These are phyloP conservation scores for Endothia cerciana DNA, from an alignment of 2,329 filamentous ascomycete species.

Conservation along the genomic window DNA sequence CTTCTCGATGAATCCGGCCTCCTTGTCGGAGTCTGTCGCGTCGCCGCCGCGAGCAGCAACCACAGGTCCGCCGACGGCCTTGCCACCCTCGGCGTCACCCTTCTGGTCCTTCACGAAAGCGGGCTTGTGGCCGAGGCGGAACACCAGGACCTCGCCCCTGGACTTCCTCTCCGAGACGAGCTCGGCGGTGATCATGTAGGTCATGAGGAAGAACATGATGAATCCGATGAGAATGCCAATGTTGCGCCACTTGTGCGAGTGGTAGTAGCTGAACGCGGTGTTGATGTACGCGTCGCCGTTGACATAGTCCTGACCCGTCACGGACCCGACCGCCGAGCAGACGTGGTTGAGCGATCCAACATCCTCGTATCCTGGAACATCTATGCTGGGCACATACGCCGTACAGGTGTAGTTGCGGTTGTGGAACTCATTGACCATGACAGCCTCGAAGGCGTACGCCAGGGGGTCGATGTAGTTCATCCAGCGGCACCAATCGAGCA, in stretches of 20 bases:
- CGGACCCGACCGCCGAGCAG: conserved; percentile 64
- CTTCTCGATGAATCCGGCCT: conserved; percentile 32
- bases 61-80: conserved; percentile 51
- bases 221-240: conserved; percentile 71
- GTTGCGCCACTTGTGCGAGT: conserved; percentile 69
- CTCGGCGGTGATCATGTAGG: conserved; percentile 69
- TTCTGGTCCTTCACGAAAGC: conserved; percentile 63
- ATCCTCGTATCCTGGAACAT: conserved; percentile 42
- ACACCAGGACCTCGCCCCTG: conserved; percentile 77
- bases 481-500: conserved; percentile 82
- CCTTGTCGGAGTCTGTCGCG: conserved; percentile 41
- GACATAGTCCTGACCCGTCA: conserved; percentile 55
- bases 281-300: conserved; percentile 62
- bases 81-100: conserved; percentile 60
- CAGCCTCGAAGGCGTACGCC: conserved; percentile 77
- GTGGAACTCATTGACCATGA: conserved; percentile 85
- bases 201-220: conserved; percentile 61
- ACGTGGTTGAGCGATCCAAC: conserved; percentile 47
- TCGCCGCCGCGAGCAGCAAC: conserved; percentile 50
- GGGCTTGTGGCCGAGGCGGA: conserved; percentile 70
- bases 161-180: conserved; percentile 69
- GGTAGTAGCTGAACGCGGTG: conserved; percentile 59
- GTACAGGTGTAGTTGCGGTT: conserved; percentile 61
- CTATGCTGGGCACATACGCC: conserved; percentile 48
- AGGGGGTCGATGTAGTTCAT: conserved; percentile 81